Percentiles rank a stretch among this genome's conserved stretches.
phyloP scores from a whole-genome alignment of 2,329 filamentous ascomycete genomes.

The Fusarium sacchari region DNA sequence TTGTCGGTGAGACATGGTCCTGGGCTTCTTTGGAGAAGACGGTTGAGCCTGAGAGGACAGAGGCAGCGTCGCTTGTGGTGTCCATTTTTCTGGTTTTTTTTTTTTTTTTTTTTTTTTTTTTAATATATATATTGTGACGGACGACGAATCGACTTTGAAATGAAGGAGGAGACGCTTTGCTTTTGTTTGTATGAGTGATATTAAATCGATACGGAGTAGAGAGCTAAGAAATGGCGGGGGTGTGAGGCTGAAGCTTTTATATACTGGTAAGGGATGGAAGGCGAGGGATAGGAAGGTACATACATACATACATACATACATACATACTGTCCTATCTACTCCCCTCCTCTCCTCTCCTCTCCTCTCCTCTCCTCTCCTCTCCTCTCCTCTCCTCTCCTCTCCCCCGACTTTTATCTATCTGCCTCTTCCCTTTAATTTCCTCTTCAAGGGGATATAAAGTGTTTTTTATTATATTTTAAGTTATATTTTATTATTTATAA shows the following conservation, averaged over 20 bases:
- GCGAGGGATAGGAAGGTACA: neutral
- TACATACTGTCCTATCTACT: neutral
- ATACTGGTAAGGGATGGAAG: neutral
- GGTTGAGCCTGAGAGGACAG: slow-evolving; percentile 46
- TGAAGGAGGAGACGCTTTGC: neutral
- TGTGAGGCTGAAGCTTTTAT: slow-evolving; percentile 1
- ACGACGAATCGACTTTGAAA: neutral
- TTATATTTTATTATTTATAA: too few species aligned
- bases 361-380: too few species aligned
- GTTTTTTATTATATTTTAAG: too few species aligned
- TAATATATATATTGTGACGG: too few species aligned
- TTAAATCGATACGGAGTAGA: neutral
- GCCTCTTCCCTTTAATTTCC: neutral
- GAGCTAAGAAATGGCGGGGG: neutral
- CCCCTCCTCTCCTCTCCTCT: neutral
- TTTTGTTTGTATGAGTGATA: neutral
- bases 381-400: neutral
- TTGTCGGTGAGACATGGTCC: slow-evolving; percentile 9
- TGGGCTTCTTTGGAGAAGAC: slow-evolving; percentile 43
- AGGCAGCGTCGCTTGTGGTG: slow-evolving; percentile 44
- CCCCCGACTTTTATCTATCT: neutral
- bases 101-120: too few species aligned
- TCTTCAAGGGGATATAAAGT: too few species aligned
- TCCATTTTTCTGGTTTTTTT: slow-evolving; percentile 21
- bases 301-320: neutral